A percentile compares a stretch with the other conserved stretches of the same genome.
Evolutionary conservation across 768 basidiomycete genomes (phyloP).

Genomic region (Serendipita vermifera): DNA sequence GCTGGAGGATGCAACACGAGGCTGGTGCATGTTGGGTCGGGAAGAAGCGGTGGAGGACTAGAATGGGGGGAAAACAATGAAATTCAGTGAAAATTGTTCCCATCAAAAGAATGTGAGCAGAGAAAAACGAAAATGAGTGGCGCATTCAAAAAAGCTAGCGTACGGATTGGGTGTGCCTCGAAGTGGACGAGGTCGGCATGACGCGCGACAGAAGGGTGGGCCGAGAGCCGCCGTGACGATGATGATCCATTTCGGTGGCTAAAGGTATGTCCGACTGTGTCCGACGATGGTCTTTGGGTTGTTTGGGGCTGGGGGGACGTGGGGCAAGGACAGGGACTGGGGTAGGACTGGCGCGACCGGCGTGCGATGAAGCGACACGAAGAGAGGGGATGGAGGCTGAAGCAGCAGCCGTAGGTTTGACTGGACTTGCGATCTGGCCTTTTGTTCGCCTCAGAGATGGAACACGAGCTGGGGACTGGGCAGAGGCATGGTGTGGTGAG

Average conservation of each 20-base stretch:
- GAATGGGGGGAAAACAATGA: background rate
- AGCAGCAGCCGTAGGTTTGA: background rate
- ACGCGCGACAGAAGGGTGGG: background rate
- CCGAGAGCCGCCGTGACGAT: constrained; percentile 1
- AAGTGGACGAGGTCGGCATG: background rate
- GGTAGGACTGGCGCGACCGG: constrained; percentile 26
- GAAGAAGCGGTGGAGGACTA: constrained; percentile 8
- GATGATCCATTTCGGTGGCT: background rate
- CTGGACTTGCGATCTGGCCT: constrained; percentile 5
- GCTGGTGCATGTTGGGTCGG: constrained; percentile 6
- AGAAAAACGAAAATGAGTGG: background rate
- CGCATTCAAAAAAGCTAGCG: background rate
- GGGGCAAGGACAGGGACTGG: background rate
- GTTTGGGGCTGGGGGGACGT: background rate
- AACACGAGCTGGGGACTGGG: background rate
- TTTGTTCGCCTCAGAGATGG: constrained; percentile 7
- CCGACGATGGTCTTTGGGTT: constrained; percentile 1
- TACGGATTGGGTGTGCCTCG: background rate
- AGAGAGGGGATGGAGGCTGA: background rate
- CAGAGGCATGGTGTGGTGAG: background rate
- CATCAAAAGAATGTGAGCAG: background rate
- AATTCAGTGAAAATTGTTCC: background rate
- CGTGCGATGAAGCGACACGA: constrained; percentile 22
- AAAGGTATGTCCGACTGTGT: background rate
- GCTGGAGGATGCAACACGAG: background rate